Evolutionary conservation across 495 filamentous ascomycete species (phyloP).

Genomic region (Sphaerosporella brunnea): DNA sequence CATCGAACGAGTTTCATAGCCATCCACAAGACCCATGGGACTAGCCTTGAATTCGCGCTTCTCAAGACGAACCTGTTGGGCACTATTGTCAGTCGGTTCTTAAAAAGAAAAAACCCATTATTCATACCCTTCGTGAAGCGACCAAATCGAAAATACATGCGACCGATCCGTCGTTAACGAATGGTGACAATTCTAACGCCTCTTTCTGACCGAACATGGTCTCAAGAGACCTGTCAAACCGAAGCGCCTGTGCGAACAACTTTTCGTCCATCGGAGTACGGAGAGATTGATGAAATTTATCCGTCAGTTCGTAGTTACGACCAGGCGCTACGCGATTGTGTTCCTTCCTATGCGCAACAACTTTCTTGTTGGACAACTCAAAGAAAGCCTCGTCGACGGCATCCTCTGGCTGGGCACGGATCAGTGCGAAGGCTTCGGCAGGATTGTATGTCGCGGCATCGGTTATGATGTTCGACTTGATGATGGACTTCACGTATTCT

Average conservation of each 20-base stretch:
- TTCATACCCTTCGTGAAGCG: conserved; percentile 16
- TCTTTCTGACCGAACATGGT: conserved; percentile 6
- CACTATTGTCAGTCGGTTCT: conserved; percentile 2
- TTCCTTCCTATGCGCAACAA: conserved; percentile 25
- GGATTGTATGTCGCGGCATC: conserved; percentile 20
- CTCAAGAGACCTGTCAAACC: conserved; percentile 10
- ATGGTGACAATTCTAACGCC: conserved; percentile 19
- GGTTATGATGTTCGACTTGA: conserved; percentile 26
- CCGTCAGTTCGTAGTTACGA: conserved; percentile 26
- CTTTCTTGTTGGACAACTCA: conserved; percentile 17
- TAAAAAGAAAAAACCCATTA: not conserved
- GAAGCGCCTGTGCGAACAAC: conserved; percentile 22
- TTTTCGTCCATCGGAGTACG: conserved; percentile 23
- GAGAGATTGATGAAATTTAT: conserved; percentile 24
- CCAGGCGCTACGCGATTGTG: conserved; percentile 23
- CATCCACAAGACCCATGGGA: conserved; percentile 21
- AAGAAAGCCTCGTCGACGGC: conserved; percentile 26
- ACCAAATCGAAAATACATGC: conserved; percentile 27
- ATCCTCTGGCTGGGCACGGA: conserved; percentile 21
- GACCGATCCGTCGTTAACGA: conserved; percentile 27
- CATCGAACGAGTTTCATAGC: conserved; percentile 25
- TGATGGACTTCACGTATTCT: conserved; percentile 26
- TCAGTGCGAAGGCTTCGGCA: conserved; percentile 21
- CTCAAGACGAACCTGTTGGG: conserved; percentile 17
- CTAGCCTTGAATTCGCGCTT: conserved; percentile 18